phyloP scores from a whole-genome alignment of 2,329 filamentous ascomycete species.

The Colletotrichum viniferum region DNA sequence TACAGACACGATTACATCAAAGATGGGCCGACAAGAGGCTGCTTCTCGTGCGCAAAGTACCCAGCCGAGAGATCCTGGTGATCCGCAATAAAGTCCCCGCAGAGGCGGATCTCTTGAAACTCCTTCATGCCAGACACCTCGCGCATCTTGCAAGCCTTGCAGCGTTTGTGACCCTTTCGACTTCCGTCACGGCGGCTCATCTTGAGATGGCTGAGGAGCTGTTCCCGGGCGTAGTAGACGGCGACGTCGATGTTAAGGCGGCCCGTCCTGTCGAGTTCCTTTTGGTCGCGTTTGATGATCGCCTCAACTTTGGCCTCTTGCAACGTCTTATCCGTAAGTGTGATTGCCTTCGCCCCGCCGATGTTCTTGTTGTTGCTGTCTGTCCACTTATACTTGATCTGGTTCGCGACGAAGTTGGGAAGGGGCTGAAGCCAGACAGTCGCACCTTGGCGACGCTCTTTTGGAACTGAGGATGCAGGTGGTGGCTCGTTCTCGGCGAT shows the following conservation, averaged over 20 bases:
- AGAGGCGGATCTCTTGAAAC: not conserved
- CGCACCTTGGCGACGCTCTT: not conserved
- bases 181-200: not conserved
- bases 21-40: not conserved
- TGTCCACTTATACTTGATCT: not conserved
- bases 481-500: not conserved
- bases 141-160: not conserved
- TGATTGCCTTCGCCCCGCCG: not conserved
- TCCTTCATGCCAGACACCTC: not conserved
- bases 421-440: not conserved
- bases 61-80: not conserved
- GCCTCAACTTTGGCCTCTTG: not conserved
- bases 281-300: not conserved
- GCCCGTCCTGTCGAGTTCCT: not conserved
- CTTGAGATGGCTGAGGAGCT: not conserved
- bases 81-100: not conserved
- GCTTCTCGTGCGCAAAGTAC: not conserved
- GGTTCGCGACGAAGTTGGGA: not conserved
- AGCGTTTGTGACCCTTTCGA: not conserved
- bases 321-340: not conserved
- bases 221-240: not conserved
- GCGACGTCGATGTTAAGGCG: not conserved
- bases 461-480: not conserved
- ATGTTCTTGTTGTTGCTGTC: not conserved
- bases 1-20: not conserved